Percentiles rank a stretch among this genome's conserved stretches.
phyloP scores from a whole-genome alignment of 208 protist genomes.

The Trypanosoma avium region DNA sequence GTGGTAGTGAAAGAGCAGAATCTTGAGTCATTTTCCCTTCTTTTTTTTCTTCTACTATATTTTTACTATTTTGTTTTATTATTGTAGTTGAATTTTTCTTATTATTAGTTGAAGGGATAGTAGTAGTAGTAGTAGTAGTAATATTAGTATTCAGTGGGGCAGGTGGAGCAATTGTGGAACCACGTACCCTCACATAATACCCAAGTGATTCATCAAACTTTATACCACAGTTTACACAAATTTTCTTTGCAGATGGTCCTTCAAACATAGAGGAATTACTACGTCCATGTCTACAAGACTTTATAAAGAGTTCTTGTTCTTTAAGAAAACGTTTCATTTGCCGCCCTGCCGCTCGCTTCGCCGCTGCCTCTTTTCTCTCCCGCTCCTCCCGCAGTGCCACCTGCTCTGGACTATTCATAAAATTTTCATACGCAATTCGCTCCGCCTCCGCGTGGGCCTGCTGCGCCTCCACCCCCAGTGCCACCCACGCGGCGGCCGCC shows the following conservation, averaged over 20 bases:
- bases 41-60: too few species aligned
- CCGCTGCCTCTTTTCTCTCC: slow-evolving; percentile 37
- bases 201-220: slow-evolving; percentile 63
- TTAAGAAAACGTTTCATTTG: slow-evolving; percentile 36
- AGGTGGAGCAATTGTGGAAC: slow-evolving; percentile 22
- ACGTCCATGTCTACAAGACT: slow-evolving; percentile 61
- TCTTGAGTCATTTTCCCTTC: too few species aligned
- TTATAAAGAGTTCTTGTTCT: slow-evolving; percentile 56
- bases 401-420: slow-evolving; percentile 80
- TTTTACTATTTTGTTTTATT: too few species aligned
- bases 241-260: slow-evolving; percentile 35
- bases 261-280: slow-evolving; percentile 60
- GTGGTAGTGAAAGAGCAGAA: too few species aligned
- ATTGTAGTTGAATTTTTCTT: not conserved
- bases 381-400: slow-evolving; percentile 53
- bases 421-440: slow-evolving; percentile 56
- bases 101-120: not conserved
- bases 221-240: slow-evolving; percentile 65
- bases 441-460: slow-evolving; percentile 42
- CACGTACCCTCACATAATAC: slow-evolving; percentile 67
- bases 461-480: slow-evolving; percentile 25
- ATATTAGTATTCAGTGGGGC: not conserved
- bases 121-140: not conserved
- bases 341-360: slow-evolving; percentile 28
- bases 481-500: slow-evolving; percentile 27